phyloP scores from a whole-genome alignment of 345 rosid genomes.

The Aquilaria malaccensis region DNA sequence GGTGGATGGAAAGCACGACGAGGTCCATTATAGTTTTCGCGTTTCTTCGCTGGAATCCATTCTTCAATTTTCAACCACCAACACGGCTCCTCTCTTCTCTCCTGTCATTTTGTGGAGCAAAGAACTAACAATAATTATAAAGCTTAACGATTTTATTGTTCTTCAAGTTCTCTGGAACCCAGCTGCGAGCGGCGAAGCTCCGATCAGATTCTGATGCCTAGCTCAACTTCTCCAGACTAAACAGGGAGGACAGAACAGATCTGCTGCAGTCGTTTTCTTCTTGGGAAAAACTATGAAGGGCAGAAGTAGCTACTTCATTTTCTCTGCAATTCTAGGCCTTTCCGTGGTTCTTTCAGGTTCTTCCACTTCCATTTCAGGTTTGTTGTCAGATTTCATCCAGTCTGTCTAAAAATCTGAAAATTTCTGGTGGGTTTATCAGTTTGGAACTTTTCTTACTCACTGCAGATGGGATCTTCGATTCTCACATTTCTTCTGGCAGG shows the following conservation, averaged over 20 bases:
- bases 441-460: background rate
- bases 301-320: background rate
- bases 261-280: slow-evolving; percentile 9
- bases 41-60: no score
- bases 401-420: background rate
- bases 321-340: slow-evolving; percentile 19
- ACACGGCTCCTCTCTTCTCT: no score
- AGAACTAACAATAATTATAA: no score
- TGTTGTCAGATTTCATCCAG: background rate
- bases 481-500: slow-evolving; percentile 34
- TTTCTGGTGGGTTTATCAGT: slow-evolving; percentile 4
- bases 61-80: no score
- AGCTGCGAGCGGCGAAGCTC: no score
- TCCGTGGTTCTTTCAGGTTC: slow-evolving; percentile 21
- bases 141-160: no score
- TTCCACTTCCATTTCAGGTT: slow-evolving; percentile 40
- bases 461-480: slow-evolving; percentile 42
- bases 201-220: no score
- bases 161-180: no score
- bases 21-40: no score
- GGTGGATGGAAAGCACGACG: no score
- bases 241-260: slow-evolving; percentile 9
- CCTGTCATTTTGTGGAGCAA: no score
- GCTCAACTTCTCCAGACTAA: no score
- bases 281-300: slow-evolving; percentile 20